Conservation (phyloP, 257 asterid species). For the Anisodus acutangulus region DNA sequence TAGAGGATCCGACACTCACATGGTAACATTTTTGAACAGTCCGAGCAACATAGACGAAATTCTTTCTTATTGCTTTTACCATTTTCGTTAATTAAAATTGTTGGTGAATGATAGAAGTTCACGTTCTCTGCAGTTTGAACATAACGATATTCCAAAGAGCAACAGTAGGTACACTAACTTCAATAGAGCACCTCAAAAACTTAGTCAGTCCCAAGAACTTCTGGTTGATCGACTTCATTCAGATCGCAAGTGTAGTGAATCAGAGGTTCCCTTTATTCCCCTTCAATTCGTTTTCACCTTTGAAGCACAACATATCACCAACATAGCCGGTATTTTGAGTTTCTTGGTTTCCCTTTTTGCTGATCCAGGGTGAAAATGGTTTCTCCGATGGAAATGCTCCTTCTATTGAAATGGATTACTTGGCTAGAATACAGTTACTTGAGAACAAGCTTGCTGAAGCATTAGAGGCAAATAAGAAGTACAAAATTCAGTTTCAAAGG, state of each 20-base stretch:
- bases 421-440: slow-evolving; percentile 32
- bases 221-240: slow-evolving; percentile 9
- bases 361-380: slow-evolving; percentile 44
- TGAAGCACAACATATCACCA: neutral
- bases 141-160: slow-evolving; percentile 25
- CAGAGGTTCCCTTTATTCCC: neutral
- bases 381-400: slow-evolving; percentile 34
- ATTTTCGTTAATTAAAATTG: neutral
- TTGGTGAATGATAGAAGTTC: neutral
- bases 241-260: neutral
- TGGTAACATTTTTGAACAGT: too few species aligned
- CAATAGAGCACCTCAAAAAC: slow-evolving; percentile 7
- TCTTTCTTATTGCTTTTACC: neutral
- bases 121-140: slow-evolving; percentile 21
- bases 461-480: slow-evolving; percentile 41
- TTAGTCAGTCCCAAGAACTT: slow-evolving; percentile 21
- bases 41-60: too few species aligned
- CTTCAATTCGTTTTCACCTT: neutral
- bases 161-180: neutral
- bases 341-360: neutral
- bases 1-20: too few species aligned
- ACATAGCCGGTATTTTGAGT: neutral
- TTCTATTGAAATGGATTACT: slow-evolving; percentile 32
- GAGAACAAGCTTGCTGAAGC: slow-evolving; percentile 47
- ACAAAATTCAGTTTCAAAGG: slow-evolving; percentile 56